phyloP scores from a whole-genome alignment of 1,284 basidiomycete species.

The Schizophyllum amplum region DNA sequence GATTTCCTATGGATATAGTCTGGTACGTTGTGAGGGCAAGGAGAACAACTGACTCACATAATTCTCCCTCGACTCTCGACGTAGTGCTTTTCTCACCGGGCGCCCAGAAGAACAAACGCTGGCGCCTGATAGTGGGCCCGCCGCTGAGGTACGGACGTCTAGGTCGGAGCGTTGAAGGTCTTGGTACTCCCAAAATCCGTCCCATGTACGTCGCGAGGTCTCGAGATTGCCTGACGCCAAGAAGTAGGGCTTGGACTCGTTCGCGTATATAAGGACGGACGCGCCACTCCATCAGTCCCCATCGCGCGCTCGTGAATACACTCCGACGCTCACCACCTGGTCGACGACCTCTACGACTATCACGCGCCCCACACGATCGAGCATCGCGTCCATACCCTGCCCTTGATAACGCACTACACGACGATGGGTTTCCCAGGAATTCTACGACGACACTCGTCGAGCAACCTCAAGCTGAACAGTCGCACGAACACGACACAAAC shows the following conservation, averaged over 20 bases:
- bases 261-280: not conserved
- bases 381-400: too few species aligned
- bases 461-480: conserved; percentile 18
- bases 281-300: not conserved
- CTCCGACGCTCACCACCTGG: not conserved
- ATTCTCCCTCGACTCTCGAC: too few species aligned
- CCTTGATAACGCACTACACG: not conserved
- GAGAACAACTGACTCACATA: too few species aligned
- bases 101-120: not conserved
- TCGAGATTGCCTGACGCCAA: not conserved
- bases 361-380: not conserved
- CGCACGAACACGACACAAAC: conserved; percentile 24
- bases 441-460: not conserved
- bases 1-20: not conserved
- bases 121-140: not conserved
- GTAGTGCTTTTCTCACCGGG: not conserved
- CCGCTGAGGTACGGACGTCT: not conserved
- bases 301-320: not conserved
- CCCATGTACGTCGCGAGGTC: not conserved
- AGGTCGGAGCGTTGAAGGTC: not conserved
- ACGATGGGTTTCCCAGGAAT: not conserved
- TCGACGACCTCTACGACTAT: not conserved
- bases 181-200: not conserved
- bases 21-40: not conserved
- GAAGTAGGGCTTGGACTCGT: not conserved